Evolutionary conservation across 192 early-diverging fungal genomes (phyloP), one percentile per base, ranked within the genome.

Genomic region (Podochytrium sp.): DNA sequence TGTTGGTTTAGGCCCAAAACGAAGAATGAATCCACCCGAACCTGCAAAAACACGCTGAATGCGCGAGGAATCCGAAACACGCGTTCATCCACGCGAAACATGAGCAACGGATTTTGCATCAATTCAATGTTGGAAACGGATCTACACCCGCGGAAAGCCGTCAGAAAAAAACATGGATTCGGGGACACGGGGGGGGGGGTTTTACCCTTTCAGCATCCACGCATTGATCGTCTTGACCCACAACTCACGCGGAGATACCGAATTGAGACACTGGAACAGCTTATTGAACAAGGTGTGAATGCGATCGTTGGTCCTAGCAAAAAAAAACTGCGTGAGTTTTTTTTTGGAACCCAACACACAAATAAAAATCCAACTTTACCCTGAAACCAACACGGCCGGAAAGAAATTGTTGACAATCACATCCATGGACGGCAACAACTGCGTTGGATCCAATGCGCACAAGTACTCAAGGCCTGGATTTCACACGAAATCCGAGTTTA

Each of bases 171-270:
- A 20, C 33, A 27, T 64, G 16, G 16, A 16, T 39, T 67, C 27
- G 30, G 25, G 7, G 29, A 57, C 10, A 57, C 14, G 29, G 7
- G 14, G 3, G 6, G 5, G 10, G 56, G 56, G 23, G 64, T 35
- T 27, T 7, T 23, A 60, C 57, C 42, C 30, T 65, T 65, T 74
- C 27, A 20, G 25, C 16, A 69, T 30, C 61, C 61, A 75, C 10
- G 34, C 49, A 5, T 76, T 76, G 39, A 69, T 34, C 4, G 66
- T 70, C 34, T 42, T 52, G 14, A 76, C 2, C 65, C 66, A 57
- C 37, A 76, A 16, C 39, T 76, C 75, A 34, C 75, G 39, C 27
- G 75, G 75, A 33, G 66, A 68, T 20, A 76, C 32, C 2, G 56
- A 30, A 51, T 76, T 70, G 10, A 76, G 39, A 47, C 40, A 43